These are phyloP conservation scores for Fusarium papillatum DNA, from an alignment of 2,329 filamentous ascomycete species.

Conservation along the genomic window DNA sequence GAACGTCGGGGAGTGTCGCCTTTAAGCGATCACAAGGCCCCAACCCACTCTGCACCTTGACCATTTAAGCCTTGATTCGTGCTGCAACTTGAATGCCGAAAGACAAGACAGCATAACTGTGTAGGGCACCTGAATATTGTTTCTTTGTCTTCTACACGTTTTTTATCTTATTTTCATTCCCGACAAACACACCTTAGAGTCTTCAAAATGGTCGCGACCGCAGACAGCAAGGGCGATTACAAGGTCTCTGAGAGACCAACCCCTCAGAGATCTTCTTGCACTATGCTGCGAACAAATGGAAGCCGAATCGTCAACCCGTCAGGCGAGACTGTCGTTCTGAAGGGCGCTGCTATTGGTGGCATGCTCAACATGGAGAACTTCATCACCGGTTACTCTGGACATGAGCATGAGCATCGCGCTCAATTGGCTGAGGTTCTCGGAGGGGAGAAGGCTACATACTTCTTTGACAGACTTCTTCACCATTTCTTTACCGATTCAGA, in stretches of 20 bases:
- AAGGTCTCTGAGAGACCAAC: not conserved
- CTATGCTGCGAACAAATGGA: constrained; percentile 47
- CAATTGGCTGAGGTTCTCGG: constrained; percentile 67
- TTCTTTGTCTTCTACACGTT: not conserved
- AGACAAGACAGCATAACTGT: not conserved
- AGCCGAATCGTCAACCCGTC: constrained; percentile 58
- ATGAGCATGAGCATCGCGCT: constrained; percentile 68
- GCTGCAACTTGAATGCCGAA: not conserved
- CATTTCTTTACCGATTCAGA: constrained; percentile 72
- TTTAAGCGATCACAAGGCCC: constrained; percentile 18
- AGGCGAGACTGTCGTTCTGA: constrained; percentile 60
- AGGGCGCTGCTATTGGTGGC: constrained; percentile 48
- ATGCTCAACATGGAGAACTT: constrained; percentile 70
- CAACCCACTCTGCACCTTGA: not conserved
- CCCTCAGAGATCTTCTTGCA: constrained; percentile 37
- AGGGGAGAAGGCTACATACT: constrained; percentile 68
- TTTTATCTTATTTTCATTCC: not conserved
- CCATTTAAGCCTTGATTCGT: constrained; percentile 24
- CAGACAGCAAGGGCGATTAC: constrained; percentile 17
- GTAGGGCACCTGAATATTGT: not conserved
- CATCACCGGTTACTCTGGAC: constrained; percentile 73
- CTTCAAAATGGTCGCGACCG: constrained; percentile 25
- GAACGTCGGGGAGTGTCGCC: constrained; percentile 41
- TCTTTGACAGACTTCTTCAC: constrained; percentile 69
- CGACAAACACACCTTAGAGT: too few species aligned